A percentile compares a stretch with the other conserved stretches of the same genome.
Evolutionary conservation across 2,329 filamentous ascomycete genomes (phyloP).

Genomic region (Monosporascus sp.): DNA sequence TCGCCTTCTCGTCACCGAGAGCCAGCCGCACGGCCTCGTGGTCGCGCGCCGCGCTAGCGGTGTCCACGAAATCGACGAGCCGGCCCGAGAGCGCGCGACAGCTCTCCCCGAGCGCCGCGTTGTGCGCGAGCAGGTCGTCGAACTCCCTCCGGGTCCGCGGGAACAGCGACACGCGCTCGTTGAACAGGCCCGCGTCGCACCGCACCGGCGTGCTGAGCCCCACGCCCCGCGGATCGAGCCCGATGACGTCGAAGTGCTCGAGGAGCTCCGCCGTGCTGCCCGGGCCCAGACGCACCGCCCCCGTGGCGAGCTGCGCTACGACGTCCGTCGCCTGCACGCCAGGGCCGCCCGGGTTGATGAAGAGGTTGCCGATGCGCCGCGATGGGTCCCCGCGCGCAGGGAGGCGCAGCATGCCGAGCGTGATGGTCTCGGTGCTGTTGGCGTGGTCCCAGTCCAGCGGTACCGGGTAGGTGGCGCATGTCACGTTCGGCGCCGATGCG

Average conservation of each 20-base stretch:
- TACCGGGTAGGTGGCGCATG: slow-evolving; percentile 20
- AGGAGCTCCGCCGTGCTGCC: slow-evolving; percentile 11
- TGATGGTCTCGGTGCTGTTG: slow-evolving; percentile 16
- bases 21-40: slow-evolving; percentile 26
- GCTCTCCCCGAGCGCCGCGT: slow-evolving; percentile 32
- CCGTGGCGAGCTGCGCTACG: slow-evolving; percentile 9
- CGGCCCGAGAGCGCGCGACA: slow-evolving; percentile 33
- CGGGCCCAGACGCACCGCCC: slow-evolving; percentile 13
- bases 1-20: slow-evolving; percentile 17
- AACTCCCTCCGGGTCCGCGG: slow-evolving; percentile 32
- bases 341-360: slow-evolving; percentile 37
- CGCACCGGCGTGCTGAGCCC: slow-evolving; percentile 32
- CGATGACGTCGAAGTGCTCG: slow-evolving; percentile 35
- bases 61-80: slow-evolving; percentile 37
- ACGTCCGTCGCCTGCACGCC: slow-evolving; percentile 25
- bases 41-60: slow-evolving; percentile 25
- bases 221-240: slow-evolving; percentile 37
- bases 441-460: slow-evolving; percentile 21
- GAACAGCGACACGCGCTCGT: slow-evolving; percentile 29
- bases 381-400: slow-evolving; percentile 15
- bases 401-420: slow-evolving; percentile 20
- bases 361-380: slow-evolving; percentile 29
- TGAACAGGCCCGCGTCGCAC: slow-evolving; percentile 32
- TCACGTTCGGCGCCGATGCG: slow-evolving; percentile 7
- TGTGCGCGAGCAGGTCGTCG: slow-evolving; percentile 31